Base-by-base conservation (phyloP, 805 yeast species). In the Hanseniaspora lindneri region DNA sequence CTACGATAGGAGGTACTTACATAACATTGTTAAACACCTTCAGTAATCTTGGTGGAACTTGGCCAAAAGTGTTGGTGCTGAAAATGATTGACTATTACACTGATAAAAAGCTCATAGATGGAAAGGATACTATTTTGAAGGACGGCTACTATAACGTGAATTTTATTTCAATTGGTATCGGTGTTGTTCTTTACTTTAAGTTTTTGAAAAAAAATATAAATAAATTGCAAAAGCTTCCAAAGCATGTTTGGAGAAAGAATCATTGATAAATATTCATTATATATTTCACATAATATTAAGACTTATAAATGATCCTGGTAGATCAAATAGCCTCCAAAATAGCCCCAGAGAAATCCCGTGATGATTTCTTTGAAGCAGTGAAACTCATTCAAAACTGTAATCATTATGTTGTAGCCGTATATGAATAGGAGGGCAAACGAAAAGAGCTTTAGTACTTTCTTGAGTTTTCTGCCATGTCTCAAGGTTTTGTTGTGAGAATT, bases 21-120 rank as follows among this genome's bases (percentile, higher is more conserved):
- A 89, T 92, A 97, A 92, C 98, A 0, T 80, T 95, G 0, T 69
- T 92, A 51, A 92, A 92, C 64, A 92, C 98, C 0, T 69, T 92
- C 41, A 78, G 94, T 36, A 92, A 92, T 61, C 72, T 89, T 51
- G 98, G 98, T 21, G 98, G 98, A 10, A 92, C 94, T 39, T 92
- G 98, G 98, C 98, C 98, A 1, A 73, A 86, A 48, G 67, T 85
- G n/a, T 68, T 92, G 28, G 79, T 89, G 1, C 73, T 87, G 55
- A 75, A 71, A 51, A 70, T 87, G 64, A 89, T 92, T 49, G 96
- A 89, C 64, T 73, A 70, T 55, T 75, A 87, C 55, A 83, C 96
- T 0, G 57, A 64, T 3, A 77, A 87, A 1, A 61, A 69, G 27
- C 24, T 40, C 13, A 19, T 29, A 4, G 41, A 25, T 24, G 47